Percentiles rank a stretch among this genome's conserved stretches.
These are phyloP conservation scores for Physcomitrium patens DNA, from an alignment of 225 moss, liverwort and hornwort species.

Conservation along the genomic window DNA sequence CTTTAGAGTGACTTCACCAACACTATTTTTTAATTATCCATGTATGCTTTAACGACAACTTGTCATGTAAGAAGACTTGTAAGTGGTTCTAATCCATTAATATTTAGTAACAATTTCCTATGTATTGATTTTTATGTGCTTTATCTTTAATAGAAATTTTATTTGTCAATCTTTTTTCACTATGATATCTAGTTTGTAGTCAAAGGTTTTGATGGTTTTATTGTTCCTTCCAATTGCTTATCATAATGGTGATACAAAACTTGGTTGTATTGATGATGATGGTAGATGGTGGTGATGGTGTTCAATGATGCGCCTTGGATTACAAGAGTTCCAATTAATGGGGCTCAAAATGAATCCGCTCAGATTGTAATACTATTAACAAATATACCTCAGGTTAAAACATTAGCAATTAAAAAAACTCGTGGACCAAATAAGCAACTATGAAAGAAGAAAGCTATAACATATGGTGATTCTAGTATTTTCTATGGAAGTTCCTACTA, in stretches of 20 bases:
- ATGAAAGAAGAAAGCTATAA: no score
- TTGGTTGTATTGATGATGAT: no score
- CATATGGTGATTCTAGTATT: no score
- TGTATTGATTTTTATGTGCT: neutral
- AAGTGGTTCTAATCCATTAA: neutral
- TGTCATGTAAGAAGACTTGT: neutral
- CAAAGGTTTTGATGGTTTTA: constrained; percentile 9
- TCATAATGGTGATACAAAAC: no score
- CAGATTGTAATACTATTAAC: no score
- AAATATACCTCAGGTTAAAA: no score
- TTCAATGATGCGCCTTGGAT: no score
- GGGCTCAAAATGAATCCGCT: no score
- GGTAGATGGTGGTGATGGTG: constrained; percentile 6
- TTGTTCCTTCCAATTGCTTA: constrained; percentile 1
- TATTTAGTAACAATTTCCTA: rapidly evolving
- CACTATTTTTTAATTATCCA: neutral
- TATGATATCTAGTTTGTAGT: constrained; percentile 10
- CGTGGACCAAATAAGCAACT: no score
- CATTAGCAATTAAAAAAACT: no score
- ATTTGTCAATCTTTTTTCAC: neutral
- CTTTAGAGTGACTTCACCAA: neutral
- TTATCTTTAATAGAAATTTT: neutral
- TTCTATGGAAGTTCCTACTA: no score
- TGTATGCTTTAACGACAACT: neutral
- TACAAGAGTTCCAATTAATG: no score